phyloP scores from a whole-genome alignment of 83 land plant genomes.

The Picea abies region DNA sequence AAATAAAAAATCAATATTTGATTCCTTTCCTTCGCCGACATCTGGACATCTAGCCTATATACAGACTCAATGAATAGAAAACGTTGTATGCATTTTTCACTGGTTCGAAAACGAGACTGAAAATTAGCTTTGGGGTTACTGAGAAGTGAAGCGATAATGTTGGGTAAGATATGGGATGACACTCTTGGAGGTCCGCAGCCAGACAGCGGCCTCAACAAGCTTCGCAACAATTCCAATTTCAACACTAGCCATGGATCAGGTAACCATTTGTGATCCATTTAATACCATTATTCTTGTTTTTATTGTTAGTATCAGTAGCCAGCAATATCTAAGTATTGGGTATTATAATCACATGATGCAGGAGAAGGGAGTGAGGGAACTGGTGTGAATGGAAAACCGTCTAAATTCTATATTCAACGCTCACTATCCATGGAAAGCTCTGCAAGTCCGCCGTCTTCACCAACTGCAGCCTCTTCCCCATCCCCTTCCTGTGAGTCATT shows the following conservation, averaged over 20 bases:
- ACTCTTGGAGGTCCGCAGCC: constrained; percentile 65
- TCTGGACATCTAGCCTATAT: too few relatives aligned
- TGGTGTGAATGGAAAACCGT: background rate
- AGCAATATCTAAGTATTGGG: too few relatives aligned
- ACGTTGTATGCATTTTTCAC: too few relatives aligned
- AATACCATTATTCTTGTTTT: too few relatives aligned
- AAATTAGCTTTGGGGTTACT: too few relatives aligned
- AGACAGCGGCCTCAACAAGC: constrained; percentile 50
- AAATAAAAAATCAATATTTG: too few relatives aligned
- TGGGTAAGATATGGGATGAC: constrained; percentile 72
- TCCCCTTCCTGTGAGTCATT: background rate
- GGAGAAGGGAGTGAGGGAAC: background rate
- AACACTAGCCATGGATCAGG: background rate
- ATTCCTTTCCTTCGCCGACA: too few relatives aligned
- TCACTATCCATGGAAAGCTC: background rate
- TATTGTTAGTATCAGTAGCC: too few relatives aligned
- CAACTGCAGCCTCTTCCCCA: background rate
- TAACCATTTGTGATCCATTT: background rate
- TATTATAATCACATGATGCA: too few relatives aligned
- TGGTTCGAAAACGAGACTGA: too few relatives aligned
- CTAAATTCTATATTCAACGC: background rate
- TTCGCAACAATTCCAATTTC: constrained; percentile 23
- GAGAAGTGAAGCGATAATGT: constrained; percentile 23
- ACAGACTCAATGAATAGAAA: too few relatives aligned
- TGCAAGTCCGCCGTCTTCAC: background rate